Evolutionary conservation across 306 rosid genomes (phyloP), one percentile per base, ranked within the genome.

Genomic region (Mimosa pudica): DNA sequence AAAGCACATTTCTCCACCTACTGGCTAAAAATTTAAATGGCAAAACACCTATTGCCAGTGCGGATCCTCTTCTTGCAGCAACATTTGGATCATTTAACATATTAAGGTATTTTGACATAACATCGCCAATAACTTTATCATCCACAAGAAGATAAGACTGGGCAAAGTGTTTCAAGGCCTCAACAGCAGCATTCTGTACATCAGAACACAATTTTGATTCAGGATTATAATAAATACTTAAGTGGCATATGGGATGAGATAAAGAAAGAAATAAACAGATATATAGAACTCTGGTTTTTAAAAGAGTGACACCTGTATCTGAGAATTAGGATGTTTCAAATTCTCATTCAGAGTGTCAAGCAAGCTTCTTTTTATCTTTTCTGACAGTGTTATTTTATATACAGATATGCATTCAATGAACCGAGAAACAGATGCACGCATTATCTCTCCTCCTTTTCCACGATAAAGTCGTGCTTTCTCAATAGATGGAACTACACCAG

Each of bases 361-460:
- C 85, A 91, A 82, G 86, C 85, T 80, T 75, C 83, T 84, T 73
- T 90, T 95, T 73, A 87, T 89, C 85, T 89, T 93, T 85, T 87
- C 96, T 36, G 92, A 62, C 57, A 92, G 89, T 48, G 87, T 81
- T 82, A 93, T 83, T 57, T 80, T 73, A 77, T 81, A 85, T 68
- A 83, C 12, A 17, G 99, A 91, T 71, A 95, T 85, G 54, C 98
- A 93, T 86, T 90, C 96, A 18, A 91, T 93, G 85, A 90, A 91
- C 57, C 89, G 97, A 20, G 99, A 95, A 82, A 93, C 99, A 85
- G 99, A 90, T 66, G 91, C 82, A 38, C 94, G 99, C 97, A 95
- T 93, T 83, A 95, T 93, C 87, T 93, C 98, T 81, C 99, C 98
- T 81, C 99, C 99, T 87, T 91, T 95, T 83, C 99, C 98, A 77